A percentile compares a stretch with the other conserved stretches of the same genome.
Evolutionary conservation across 2,329 filamentous ascomycete species (phyloP).

Genomic region (Aureobasidium sp.): DNA sequence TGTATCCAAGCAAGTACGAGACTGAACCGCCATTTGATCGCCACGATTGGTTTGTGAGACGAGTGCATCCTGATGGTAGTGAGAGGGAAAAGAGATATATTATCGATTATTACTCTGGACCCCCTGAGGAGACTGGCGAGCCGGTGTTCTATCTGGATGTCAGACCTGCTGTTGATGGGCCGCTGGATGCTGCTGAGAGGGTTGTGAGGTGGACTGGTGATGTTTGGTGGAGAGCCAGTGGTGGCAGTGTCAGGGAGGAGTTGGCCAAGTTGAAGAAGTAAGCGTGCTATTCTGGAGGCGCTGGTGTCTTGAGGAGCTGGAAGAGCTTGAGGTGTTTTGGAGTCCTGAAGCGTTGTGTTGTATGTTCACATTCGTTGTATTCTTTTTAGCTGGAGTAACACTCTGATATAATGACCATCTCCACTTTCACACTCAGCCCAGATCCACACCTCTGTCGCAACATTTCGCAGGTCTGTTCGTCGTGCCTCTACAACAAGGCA

Average conservation of each 20-base stretch:
- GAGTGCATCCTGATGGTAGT: constrained; percentile 56
- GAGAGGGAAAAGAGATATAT: constrained; percentile 80
- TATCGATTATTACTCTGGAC: constrained; percentile 91
- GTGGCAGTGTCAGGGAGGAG: constrained; percentile 53
- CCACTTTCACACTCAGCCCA: background rate
- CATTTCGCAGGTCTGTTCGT: background rate
- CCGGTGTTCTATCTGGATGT: constrained; percentile 96
- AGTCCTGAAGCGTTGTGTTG: background rate
- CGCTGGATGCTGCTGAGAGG: constrained; percentile 70
- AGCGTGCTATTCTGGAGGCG: background rate
- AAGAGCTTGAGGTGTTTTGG: background rate
- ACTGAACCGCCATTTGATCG: constrained; percentile 86
- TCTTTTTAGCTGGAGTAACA: too few relatives aligned
- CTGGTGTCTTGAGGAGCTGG: background rate
- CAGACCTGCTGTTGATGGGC: constrained; percentile 75
- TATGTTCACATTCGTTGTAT: background rate
- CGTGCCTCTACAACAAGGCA: background rate
- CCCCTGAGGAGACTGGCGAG: constrained; percentile 78
- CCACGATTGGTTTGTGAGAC: constrained; percentile 91
- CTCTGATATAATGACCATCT: background rate
- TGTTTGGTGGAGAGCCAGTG: constrained; percentile 84
- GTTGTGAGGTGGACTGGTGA: constrained; percentile 85
- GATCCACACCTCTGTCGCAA: background rate
- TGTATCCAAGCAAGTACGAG: constrained; percentile 72
- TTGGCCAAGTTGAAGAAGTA: constrained; percentile 20